Evolutionary conservation across 306 rosid species (phyloP).

Genomic region (Cucumis hystrix): DNA sequence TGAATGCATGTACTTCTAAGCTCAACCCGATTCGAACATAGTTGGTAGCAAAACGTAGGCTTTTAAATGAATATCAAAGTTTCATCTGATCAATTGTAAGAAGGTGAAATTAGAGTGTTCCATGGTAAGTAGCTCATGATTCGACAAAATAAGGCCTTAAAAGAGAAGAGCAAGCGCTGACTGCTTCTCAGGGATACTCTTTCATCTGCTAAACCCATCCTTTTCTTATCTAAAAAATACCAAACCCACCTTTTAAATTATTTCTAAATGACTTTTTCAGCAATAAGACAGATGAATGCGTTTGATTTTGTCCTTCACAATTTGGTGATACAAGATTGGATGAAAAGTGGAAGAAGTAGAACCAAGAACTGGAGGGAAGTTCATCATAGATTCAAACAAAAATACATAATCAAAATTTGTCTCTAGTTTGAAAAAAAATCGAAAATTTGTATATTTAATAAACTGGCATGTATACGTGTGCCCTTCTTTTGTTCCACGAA

Average conservation of each 20-base stretch:
- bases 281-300: not conserved
- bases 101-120: not conserved
- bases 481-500: not conserved
- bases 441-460: no score
- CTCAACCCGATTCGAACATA: not conserved
- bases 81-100: not conserved
- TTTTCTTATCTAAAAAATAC: not conserved
- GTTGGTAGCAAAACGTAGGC: not conserved
- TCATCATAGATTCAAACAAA: not conserved
- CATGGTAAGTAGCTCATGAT: not conserved
- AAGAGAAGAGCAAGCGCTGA: not conserved
- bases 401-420: not conserved
- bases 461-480: not conserved
- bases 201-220: not conserved
- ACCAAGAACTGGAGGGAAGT: not conserved
- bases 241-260: not conserved
- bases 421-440: no score
- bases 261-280: not conserved
- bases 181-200: not conserved
- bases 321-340: not conserved
- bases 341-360: not conserved
- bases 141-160: not conserved
- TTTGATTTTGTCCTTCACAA: not conserved
- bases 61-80: not conserved
- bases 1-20: not conserved